phyloP scores from a whole-genome alignment of 306 rosid genomes.

The Arachis stenosperma region DNA sequence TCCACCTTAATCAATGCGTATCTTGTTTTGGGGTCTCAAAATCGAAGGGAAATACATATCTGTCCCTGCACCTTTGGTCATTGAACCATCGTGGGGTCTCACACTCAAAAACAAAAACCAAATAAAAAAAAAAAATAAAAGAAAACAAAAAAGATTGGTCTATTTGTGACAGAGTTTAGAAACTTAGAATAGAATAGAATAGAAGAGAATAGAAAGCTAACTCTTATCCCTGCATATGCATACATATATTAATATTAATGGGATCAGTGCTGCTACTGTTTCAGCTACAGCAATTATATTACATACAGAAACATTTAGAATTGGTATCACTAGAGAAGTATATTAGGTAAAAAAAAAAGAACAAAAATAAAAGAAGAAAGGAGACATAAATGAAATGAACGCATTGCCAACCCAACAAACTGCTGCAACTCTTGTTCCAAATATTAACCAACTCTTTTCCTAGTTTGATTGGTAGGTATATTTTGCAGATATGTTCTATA shows the following conservation, averaged over 20 bases:
- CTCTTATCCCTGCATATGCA: slow-evolving; percentile 17
- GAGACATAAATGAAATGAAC: slow-evolving; percentile 6
- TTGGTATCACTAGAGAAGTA: not conserved
- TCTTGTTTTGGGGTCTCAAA: slow-evolving; percentile 22
- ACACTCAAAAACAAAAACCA: slow-evolving; percentile 11
- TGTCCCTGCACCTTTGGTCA: slow-evolving; percentile 20
- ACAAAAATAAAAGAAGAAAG: not conserved
- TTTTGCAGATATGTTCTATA: not conserved
- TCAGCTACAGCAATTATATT: slow-evolving; percentile 9
- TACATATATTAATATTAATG: not conserved
- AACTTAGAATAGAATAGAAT: no score
- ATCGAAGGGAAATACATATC: slow-evolving; percentile 10
- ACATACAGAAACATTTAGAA: slow-evolving; percentile 19
- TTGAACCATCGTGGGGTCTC: slow-evolving; percentile 27
- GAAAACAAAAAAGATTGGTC: not conserved
- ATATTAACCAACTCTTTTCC: slow-evolving; percentile 21
- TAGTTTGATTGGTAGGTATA: slow-evolving; percentile 7
- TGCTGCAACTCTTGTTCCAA: not conserved
- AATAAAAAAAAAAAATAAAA: no score
- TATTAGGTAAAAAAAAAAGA: no score
- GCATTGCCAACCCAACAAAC: slow-evolving; percentile 19
- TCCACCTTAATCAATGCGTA: slow-evolving; percentile 16
- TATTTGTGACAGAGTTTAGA: not conserved
- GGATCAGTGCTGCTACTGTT: not conserved
- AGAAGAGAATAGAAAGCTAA: not conserved